A percentile compares a stretch with the other conserved stretches of the same genome.
Evolutionary conservation across 331 rosid species (phyloP).

Genomic region (Arachis monticola): DNA sequence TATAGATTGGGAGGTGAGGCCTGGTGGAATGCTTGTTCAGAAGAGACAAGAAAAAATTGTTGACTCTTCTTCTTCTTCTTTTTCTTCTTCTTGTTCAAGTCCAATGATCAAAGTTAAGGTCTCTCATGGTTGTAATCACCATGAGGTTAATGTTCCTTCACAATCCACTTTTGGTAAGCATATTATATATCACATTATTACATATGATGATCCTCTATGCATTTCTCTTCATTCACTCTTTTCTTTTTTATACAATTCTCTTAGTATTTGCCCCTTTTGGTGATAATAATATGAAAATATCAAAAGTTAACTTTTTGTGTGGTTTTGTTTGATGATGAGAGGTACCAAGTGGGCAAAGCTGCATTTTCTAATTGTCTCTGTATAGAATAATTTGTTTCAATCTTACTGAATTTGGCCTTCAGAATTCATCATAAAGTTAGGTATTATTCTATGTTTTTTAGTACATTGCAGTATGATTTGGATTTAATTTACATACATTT

Average conservation of each 20-base stretch:
- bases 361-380: not conserved
- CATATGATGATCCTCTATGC: too few relatives aligned
- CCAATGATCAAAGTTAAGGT: conserved; percentile 59
- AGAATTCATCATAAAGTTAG: not conserved
- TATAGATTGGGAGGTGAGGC: conserved; percentile 54
- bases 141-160: conserved; percentile 52
- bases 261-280: conserved; percentile 10
- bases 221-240: conserved; percentile 3
- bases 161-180: conserved; percentile 70
- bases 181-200: too few relatives aligned
- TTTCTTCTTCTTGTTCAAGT: conserved; percentile 40
- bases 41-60: too few relatives aligned
- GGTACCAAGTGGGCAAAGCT: conserved; percentile 17
- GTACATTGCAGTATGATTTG: not conserved
- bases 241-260: conserved; percentile 1
- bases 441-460: not conserved
- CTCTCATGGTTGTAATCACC: conserved; percentile 54
- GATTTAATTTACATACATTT: not conserved
- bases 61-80: too few relatives aligned
- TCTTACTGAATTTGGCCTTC: conserved; percentile 2
- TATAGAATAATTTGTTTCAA: not conserved
- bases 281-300: not conserved
- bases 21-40: conserved; percentile 52
- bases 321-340: conserved; percentile 11
- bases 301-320: conserved; percentile 23